A percentile compares a stretch with the other conserved stretches of the same genome.
Conservation (phyloP, 176 grass and related monocot species). For the Tuctoria greenei region DNA sequence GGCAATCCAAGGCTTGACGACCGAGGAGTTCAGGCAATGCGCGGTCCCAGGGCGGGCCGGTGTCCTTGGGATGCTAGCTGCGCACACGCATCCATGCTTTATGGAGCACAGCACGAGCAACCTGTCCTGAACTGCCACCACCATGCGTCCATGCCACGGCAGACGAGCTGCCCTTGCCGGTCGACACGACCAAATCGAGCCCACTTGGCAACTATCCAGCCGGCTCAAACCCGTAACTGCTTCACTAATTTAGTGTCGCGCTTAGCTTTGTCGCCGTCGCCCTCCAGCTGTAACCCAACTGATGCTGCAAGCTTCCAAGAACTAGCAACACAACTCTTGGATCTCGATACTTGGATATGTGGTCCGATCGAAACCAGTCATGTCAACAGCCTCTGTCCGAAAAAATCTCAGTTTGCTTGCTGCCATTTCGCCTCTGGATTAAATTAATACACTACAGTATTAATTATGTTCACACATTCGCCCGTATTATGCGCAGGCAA, state of each 20-base stretch:
- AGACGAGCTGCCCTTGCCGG: background rate
- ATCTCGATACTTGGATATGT: too few relatives aligned
- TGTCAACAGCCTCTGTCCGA: too few relatives aligned
- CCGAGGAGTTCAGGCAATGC: background rate
- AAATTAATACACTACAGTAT: background rate
- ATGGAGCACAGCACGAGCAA: conserved; percentile 1
- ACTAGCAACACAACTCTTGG: background rate
- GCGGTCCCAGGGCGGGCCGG: background rate
- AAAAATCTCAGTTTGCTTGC: background rate
- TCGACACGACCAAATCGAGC: background rate
- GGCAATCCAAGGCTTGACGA: background rate
- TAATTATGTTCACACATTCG: background rate
- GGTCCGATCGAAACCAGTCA: too few relatives aligned
- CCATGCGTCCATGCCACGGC: conserved; percentile 19
- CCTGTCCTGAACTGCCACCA: conserved; percentile 37
- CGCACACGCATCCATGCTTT: conserved; percentile 17
- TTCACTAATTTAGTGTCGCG: conserved; percentile 16
- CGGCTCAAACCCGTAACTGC: conserved; percentile 18
- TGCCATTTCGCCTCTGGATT: background rate
- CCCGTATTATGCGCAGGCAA: conserved; percentile 14
- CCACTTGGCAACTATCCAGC: conserved; percentile 36
- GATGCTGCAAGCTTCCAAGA: conserved; percentile 1
- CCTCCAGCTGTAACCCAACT: conserved; percentile 31
- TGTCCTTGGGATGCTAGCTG: background rate
- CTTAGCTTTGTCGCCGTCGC: conserved; percentile 4